Base-by-base conservation (phyloP, 495 filamentous ascomycete genomes). In the Articulospora tetracladia region DNA sequence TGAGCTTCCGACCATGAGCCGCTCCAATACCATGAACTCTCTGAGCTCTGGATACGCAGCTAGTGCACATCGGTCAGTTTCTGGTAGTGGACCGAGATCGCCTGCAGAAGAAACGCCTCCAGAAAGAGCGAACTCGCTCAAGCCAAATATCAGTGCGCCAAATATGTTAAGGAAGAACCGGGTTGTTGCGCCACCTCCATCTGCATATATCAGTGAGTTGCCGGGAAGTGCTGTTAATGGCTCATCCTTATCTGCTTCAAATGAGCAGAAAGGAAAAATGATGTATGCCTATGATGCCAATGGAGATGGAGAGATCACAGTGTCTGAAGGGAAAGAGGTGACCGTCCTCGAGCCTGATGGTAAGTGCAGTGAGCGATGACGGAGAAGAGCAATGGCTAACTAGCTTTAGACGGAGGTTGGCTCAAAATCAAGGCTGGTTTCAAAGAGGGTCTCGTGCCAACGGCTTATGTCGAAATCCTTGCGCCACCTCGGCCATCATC, bases 21-120 rank as follows among this genome's bases (percentile, higher is more conserved):
- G 95, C 28, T 88, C 86, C 62, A 91, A 96, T 68, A 98, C 94
- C 1, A 92, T 97, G 89, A 96, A 88, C 64, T 96, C 92, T 23
- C 74, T 95, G 25, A 93, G 89, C 70, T 97, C 94, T 0, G 91
- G 90, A 11, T 96, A 94, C 68, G 89, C 89, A 11, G 84, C 88
- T 32, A 92, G 86, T 64, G 88, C 88, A 7, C 81, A 88, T 59
- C 80, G 90, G 55, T 92, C 89, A 0, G 79, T 92, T 50, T 87
- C 88, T 0, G 84, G 79, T 1, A 68, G 71, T 53, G 69, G 74
- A 13, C 71, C 77, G 4, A 79, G 79, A 49, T 72, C 82, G 3
- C 75, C 80, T 6, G 72, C 78, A 22, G 73, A 78, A 36, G 72
- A 76, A 17, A 71, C 72, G 34, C 57, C 48, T 20, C 59, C 62